Conservation (phyloP, 108 stramenopile species). For the Fistulifera pelliculosa region DNA sequence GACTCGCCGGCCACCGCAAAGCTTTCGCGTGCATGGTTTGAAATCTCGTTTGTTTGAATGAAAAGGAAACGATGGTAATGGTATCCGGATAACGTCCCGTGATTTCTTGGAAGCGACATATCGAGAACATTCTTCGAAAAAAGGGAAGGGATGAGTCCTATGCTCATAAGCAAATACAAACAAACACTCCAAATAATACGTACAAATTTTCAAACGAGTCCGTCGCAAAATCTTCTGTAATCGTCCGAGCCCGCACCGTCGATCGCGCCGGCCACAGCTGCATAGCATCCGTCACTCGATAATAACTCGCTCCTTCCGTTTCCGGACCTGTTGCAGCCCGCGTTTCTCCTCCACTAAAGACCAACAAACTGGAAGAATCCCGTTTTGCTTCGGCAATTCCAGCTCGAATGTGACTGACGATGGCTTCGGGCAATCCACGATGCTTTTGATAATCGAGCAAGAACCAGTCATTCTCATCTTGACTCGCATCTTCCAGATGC, state of each 20-base stretch:
- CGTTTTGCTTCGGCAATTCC: conserved; percentile 66
- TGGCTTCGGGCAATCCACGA: conserved; percentile 79
- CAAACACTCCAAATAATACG: conserved; percentile 4
- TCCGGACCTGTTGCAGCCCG: conserved; percentile 75
- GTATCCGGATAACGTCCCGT: conserved; percentile 85
- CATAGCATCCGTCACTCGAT: conserved; percentile 74
- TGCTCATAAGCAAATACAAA: neutral
- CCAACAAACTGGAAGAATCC: conserved; percentile 71
- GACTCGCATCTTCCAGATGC: conserved; percentile 44
- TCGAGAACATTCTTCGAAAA: conserved; percentile 75
- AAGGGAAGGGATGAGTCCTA: neutral
- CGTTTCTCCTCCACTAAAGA: conserved; percentile 95
- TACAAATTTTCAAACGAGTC: conserved; percentile 94
- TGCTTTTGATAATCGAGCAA: conserved; percentile 85
- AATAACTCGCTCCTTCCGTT: conserved; percentile 80
- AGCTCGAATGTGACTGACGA: conserved; percentile 80
- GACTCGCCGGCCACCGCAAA: conserved; percentile 67
- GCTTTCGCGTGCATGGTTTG: conserved; percentile 75
- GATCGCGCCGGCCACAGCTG: conserved; percentile 44
- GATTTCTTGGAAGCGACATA: conserved; percentile 91
- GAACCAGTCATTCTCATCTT: conserved; percentile 85
- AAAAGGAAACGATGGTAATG: conserved; percentile 88
- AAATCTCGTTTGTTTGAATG: conserved; percentile 89
- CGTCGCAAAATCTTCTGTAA: conserved; percentile 90
- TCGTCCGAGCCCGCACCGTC: conserved; percentile 68